phyloP scores from a whole-genome alignment of 441 rosid genomes.

The Viola pubescens region DNA sequence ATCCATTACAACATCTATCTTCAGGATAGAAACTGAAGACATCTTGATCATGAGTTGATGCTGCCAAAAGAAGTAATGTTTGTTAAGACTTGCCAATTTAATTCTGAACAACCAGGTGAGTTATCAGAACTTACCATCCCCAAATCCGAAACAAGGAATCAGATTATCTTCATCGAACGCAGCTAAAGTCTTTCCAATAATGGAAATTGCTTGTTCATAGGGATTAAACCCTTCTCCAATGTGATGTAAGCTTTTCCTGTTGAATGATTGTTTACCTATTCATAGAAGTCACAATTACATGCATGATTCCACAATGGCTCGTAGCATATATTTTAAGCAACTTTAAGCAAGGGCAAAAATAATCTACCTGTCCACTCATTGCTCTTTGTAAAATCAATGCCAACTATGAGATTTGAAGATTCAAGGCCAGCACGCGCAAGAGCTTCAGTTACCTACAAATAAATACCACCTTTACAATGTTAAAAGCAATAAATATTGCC shows the following conservation, averaged over 20 bases:
- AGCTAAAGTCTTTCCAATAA: constrained; percentile 66
- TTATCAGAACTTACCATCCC: constrained; percentile 50
- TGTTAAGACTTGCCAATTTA: background rate
- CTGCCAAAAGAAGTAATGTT: constrained; percentile 24
- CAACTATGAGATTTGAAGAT: constrained; percentile 91
- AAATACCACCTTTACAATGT: background rate
- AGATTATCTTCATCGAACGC: constrained; percentile 74
- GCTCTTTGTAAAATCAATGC: constrained; percentile 92
- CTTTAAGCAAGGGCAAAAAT: constrained; percentile 8
- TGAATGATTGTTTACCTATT: constrained; percentile 57
- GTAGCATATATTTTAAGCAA: background rate
- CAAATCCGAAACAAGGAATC: constrained; percentile 82
- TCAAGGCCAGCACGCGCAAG: constrained; percentile 79
- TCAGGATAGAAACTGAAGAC: constrained; percentile 65
- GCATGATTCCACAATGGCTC: constrained; percentile 6
- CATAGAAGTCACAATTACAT: constrained; percentile 14
- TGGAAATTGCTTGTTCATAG: constrained; percentile 76
- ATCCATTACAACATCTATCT: constrained; percentile 60
- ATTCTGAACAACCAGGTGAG: background rate
- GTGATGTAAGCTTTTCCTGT: constrained; percentile 55
- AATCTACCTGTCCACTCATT: constrained; percentile 86
- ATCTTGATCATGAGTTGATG: constrained; percentile 84
- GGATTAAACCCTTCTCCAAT: constrained; percentile 56
- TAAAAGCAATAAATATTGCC: background rate
- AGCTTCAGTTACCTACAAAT: constrained; percentile 63